Evolutionary conservation across 2,329 filamentous ascomycete species (phyloP).

Genomic region (Magnaporthales sp.): DNA sequence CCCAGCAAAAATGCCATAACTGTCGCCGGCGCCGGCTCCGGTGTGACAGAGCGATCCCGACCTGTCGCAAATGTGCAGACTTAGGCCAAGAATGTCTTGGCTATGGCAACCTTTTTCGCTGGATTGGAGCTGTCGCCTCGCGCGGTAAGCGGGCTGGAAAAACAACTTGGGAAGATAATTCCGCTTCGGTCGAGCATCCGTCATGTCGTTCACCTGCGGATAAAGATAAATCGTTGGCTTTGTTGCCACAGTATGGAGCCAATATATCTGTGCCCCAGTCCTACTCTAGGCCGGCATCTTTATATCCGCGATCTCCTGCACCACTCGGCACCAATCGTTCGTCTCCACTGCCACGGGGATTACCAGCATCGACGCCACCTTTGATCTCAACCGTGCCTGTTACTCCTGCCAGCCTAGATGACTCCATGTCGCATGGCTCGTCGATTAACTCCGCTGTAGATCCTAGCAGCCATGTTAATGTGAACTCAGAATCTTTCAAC

Average conservation of each 20-base stretch:
- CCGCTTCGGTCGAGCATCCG: not conserved
- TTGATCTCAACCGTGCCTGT: not conserved
- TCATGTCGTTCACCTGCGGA: not conserved
- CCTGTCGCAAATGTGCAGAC: not conserved
- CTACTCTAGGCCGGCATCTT: not conserved
- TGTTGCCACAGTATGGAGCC: not conserved
- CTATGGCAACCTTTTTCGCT: not conserved
- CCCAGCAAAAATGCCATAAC: slow-evolving; percentile 6
- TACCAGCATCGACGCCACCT: not conserved
- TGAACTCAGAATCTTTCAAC: not conserved
- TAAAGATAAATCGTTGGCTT: not conserved
- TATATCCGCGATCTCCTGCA: not conserved
- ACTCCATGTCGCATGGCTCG: not conserved
- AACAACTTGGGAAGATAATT: not conserved
- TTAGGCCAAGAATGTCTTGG: slow-evolving; percentile 3
- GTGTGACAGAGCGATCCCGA: slow-evolving; percentile 2
- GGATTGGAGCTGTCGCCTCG: not conserved
- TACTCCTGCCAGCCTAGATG: not conserved
- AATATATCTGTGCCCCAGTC: not conserved
- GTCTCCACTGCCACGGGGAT: not conserved
- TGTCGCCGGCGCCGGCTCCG: not conserved
- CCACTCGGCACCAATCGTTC: not conserved
- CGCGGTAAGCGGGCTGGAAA: not conserved
- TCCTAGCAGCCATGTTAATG: not conserved
- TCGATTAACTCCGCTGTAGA: not conserved